Percentiles rank a stretch among this genome's conserved stretches.
These are phyloP conservation scores for Xylaria cubensis DNA, from an alignment of 495 filamentous ascomycete species.

Conservation along the genomic window DNA sequence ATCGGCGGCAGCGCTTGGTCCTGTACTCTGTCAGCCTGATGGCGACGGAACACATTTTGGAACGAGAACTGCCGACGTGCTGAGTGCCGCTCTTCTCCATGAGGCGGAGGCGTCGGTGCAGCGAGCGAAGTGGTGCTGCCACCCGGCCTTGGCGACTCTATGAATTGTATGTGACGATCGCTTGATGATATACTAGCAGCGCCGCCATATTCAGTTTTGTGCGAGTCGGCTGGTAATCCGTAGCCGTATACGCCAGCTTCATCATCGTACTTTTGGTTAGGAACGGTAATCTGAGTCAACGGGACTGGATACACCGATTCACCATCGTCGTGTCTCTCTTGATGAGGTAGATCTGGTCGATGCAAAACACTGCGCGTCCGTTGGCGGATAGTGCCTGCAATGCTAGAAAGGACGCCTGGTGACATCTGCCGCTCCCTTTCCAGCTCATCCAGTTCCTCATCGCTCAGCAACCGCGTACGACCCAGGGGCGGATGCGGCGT, in stretches of 20 bases:
- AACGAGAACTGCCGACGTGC: conserved; percentile 89
- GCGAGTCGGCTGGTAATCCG: conserved; percentile 30
- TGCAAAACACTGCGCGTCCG: conserved; percentile 59
- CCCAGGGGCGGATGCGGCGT: conserved; percentile 81
- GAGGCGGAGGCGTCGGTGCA: conserved; percentile 59
- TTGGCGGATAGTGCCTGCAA: conserved; percentile 67
- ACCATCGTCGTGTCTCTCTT: conserved; percentile 35
- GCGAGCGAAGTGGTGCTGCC: conserved; percentile 42
- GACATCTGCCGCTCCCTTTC: conserved; percentile 57
- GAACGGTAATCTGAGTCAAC: conserved; percentile 65
- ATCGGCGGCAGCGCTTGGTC: conserved; percentile 35
- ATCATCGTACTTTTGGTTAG: conserved; percentile 52
- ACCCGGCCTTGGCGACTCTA: conserved; percentile 34
- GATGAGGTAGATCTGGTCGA: conserved; percentile 46
- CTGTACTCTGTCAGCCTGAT: conserved; percentile 47
- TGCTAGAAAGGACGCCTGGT: conserved; percentile 58
- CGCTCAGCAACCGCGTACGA: conserved; percentile 82
- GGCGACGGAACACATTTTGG: conserved; percentile 73
- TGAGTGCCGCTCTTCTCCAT: conserved; percentile 41
- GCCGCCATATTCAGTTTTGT: conserved; percentile 49
- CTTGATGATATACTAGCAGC: conserved; percentile 43
- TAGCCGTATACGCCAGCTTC: conserved; percentile 50
- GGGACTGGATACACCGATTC: conserved; percentile 57
- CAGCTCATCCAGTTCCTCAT: conserved; percentile 60
- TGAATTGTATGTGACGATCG: conserved; percentile 51